Evolutionary conservation across 176 grass and related monocot genomes (phyloP).

Genomic region (Musa itinerans): DNA sequence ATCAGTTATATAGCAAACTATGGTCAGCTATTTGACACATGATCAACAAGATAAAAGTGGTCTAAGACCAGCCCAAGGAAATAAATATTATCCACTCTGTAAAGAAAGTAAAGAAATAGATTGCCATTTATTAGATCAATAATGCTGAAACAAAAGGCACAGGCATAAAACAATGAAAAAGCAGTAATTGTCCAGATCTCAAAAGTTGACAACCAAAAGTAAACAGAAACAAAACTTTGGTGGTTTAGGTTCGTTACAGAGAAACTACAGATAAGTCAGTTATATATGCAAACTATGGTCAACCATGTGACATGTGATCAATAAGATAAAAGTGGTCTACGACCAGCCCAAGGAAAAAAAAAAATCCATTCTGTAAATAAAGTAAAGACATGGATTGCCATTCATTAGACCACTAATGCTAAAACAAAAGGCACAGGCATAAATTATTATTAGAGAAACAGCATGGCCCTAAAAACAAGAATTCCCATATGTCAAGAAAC

Average conservation of each 20-base stretch:
- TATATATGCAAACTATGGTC: background rate
- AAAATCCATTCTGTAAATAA: background rate
- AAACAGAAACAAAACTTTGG: background rate
- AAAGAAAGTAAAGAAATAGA: background rate
- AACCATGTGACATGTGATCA: background rate
- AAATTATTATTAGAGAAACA: no score
- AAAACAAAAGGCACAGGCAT: background rate
- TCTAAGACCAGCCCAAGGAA: background rate
- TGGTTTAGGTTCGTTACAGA: background rate
- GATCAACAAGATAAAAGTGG: background rate
- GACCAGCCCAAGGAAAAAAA: background rate
- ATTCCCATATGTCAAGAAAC: no score
- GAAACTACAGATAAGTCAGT: background rate
- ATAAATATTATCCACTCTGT: background rate
- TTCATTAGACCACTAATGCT: background rate
- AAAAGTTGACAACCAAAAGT: background rate
- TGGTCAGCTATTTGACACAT: background rate
- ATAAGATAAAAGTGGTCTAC: background rate
- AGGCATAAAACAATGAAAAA: no score
- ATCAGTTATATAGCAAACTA: background rate
- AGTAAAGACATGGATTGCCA: background rate
- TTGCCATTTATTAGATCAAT: background rate
- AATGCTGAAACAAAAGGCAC: background rate
- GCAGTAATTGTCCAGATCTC: background rate
- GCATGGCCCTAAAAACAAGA: no score